A percentile compares a stretch with the other conserved stretches of the same genome.
Conservation (phyloP, 2,329 filamentous ascomycete species). For the Xylariaceae sp. region DNA sequence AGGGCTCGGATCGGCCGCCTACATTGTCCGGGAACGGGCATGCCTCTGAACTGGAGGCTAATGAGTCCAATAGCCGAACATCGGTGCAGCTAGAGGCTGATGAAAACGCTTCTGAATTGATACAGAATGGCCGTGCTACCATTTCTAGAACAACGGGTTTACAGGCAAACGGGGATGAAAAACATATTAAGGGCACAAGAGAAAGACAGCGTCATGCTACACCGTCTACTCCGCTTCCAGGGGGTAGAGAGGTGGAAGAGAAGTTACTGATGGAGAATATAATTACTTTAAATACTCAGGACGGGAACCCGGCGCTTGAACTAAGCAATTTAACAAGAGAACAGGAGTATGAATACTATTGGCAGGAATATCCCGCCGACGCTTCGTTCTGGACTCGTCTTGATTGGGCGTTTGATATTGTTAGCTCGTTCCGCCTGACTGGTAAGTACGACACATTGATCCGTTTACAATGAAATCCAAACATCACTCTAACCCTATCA, state of each 20-base stretch:
- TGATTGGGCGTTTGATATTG: conserved; percentile 62
- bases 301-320: conserved; percentile 12
- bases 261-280: not conserved
- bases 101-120: not conserved
- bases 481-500: not conserved
- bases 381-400: conserved; percentile 56
- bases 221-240: not conserved
- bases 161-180: conserved; percentile 5
- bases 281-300: conserved; percentile 8
- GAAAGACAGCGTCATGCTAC: conserved; percentile 9
- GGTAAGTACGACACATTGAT: conserved; percentile 46
- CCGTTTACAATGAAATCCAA: not conserved
- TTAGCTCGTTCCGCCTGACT: conserved; percentile 58
- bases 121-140: not conserved
- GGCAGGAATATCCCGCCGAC: conserved; percentile 63
- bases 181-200: conserved; percentile 10
- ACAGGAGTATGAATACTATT: conserved; percentile 58
- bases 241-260: not conserved
- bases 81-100: not conserved
- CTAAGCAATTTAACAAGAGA: conserved; percentile 26
- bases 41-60: not conserved
- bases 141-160: not conserved
- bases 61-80: not conserved
- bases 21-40: not conserved
- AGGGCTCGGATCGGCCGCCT: not conserved